Evolutionary conservation across 139 green algal species (phyloP).

Genomic region (Diplosphaera chodatii): DNA sequence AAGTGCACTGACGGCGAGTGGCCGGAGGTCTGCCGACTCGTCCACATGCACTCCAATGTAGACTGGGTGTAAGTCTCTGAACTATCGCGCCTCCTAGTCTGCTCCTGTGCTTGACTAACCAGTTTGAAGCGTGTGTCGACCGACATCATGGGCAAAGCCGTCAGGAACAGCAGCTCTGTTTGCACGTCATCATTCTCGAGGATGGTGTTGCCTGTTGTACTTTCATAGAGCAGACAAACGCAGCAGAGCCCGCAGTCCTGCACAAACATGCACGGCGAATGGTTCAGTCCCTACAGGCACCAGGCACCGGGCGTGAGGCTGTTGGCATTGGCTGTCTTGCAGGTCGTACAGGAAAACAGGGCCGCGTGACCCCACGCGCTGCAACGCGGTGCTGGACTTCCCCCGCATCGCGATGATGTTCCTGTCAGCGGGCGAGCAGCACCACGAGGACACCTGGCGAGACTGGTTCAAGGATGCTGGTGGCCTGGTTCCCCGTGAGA

Average conservation of each 20-base stretch:
- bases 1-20: background rate
- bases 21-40: background rate
- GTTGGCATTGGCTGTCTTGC: background rate
- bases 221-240: too few relatives aligned
- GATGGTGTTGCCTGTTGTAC: too few relatives aligned
- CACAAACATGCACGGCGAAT: too few relatives aligned
- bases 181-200: background rate
- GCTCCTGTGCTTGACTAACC: too few relatives aligned
- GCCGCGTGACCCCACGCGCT: background rate
- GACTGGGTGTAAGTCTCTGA: background rate
- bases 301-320: too few relatives aligned
- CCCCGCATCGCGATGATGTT: slow-evolving; percentile 27
- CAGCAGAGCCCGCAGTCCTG: too few relatives aligned
- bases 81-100: too few relatives aligned
- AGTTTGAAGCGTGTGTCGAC: too few relatives aligned
- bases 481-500: slow-evolving; percentile 5
- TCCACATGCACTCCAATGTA: background rate
- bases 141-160: too few relatives aligned
- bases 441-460: slow-evolving; percentile 15
- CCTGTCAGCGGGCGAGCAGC: slow-evolving; percentile 22
- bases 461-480: slow-evolving; percentile 9
- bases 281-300: too few relatives aligned
- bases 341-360: background rate
- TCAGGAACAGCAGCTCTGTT: too few relatives aligned
- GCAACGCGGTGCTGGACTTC: slow-evolving; percentile 3